Evolutionary conservation across 768 basidiomycete species (phyloP), one percentile per base, ranked within the genome.

Genomic region (Suillus tomentosus): DNA sequence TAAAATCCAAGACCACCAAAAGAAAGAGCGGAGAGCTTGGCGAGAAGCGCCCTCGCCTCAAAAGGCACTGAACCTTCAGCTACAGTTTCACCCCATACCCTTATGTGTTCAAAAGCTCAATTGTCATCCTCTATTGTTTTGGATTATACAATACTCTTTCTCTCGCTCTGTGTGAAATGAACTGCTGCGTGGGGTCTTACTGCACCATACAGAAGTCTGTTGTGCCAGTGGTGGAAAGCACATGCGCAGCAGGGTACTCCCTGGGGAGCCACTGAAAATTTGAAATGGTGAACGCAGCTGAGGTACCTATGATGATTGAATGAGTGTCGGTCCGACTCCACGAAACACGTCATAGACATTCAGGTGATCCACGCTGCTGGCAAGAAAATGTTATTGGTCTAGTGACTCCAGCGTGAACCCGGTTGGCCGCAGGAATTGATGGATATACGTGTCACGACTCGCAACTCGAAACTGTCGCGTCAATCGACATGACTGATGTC

Each of bases 21-120:
- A 40, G 56, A 37, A 56, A 39, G 55, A 56, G 34, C 11, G 24
- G 9, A 27, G 56, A 58, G 17, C 56, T 17, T 42, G 24, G 39
- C 5, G 56, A 58, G 14, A 58, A 58, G 39, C 56, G 24, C 19
- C 17, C 56, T 42, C 56, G 56, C 3, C 56, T 58, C 5, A 27
- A 17, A 42, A 40, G 39, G 39, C 39, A 40, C 10, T 58, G 17
- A 58, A 19, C 19, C 37, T 40, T 27, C 5, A 27, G 24, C 5
- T 19, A 27, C 56, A 27, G 3, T 27, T 8, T 27, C 24, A 57
- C 39, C 15, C 22, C 31, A 6, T 17, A 5, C 15, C 8, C 15
- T 8, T 17, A 10, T 40, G 22, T 57, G 14, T 58, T 57, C 24
- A 19, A 27, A 10, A 19, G 3, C 56, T 5, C 14, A 9, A 56